Percentiles rank a stretch among this genome's conserved stretches.
Evolutionary conservation across 192 early-diverging fungal species (phyloP).

Genomic region (Geranomyces variabilis): DNA sequence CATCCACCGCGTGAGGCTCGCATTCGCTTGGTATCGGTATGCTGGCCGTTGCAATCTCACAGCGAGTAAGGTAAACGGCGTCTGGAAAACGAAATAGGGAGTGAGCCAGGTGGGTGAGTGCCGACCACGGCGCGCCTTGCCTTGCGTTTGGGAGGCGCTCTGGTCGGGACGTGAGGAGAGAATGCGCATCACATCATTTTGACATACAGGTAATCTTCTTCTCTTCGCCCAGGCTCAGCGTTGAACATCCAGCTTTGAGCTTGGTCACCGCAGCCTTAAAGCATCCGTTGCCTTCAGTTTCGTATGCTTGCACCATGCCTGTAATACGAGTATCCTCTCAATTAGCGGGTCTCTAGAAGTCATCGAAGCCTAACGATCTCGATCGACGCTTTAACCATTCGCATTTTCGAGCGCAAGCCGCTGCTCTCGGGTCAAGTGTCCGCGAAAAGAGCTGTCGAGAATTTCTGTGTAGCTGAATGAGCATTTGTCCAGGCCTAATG

Average conservation of each 20-base stretch:
- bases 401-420: constrained; percentile 25
- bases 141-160: no score
- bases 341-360: not conserved
- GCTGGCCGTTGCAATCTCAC: constrained; percentile 32
- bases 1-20: not conserved
- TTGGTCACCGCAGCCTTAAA: constrained; percentile 19
- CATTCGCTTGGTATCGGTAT: constrained; percentile 32
- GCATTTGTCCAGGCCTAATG: no score
- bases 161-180: no score
- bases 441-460: constrained; percentile 24
- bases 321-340: no score
- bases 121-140: no score
- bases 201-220: constrained; percentile 33
- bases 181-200: no score
- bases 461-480: constrained; percentile 41
- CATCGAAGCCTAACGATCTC: not conserved
- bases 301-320: constrained; percentile 17
- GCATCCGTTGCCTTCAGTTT: constrained; percentile 18
- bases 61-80: constrained; percentile 23
- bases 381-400: no score
- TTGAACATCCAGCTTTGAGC: constrained; percentile 18
- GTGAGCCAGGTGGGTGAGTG: no score
- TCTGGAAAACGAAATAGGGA: no score
- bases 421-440: constrained; percentile 24
- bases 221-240: constrained; percentile 4